A percentile compares a stretch with the other conserved stretches of the same genome.
These are phyloP conservation scores for Candida pseudofarinosa DNA, from an alignment of 805 yeast genomes.

Conservation along the genomic window DNA sequence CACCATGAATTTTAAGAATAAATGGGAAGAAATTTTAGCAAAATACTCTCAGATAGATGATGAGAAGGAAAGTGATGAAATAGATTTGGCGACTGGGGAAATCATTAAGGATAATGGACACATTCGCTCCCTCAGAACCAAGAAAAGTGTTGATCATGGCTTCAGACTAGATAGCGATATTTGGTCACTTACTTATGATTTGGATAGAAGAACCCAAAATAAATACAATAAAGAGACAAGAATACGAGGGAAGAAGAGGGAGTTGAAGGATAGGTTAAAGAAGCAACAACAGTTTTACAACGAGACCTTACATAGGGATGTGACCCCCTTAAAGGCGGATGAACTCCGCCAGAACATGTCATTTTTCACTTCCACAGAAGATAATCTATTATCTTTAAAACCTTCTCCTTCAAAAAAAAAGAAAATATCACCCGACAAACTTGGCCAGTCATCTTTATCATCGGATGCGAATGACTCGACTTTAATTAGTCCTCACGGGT, in stretches of 20 bases:
- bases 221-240: slow-evolving; percentile 7
- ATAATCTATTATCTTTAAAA: slow-evolving; percentile 21
- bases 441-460: not conserved
- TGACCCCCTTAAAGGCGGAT: slow-evolving; percentile 2
- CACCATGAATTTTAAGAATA: slow-evolving; percentile 20
- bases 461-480: not conserved
- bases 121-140: slow-evolving; percentile 40
- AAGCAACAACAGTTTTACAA: slow-evolving; percentile 12
- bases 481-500: not conserved
- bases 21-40: slow-evolving; percentile 52
- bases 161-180: slow-evolving; percentile 19
- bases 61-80: slow-evolving; percentile 54
- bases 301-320: slow-evolving; percentile 3
- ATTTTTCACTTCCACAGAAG: slow-evolving; percentile 7
- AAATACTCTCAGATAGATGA: slow-evolving; percentile 48
- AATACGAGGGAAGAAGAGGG: slow-evolving; percentile 8
- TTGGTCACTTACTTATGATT: slow-evolving; percentile 36
- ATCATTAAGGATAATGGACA: slow-evolving; percentile 70
- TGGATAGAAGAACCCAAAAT: slow-evolving; percentile 17
- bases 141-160: slow-evolving; percentile 6
- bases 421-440: slow-evolving; percentile 5
- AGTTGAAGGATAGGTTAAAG: slow-evolving; percentile 16
- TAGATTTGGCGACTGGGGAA: slow-evolving; percentile 63
- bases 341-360: not conserved
- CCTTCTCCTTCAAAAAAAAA: slow-evolving; percentile 28